Evolutionary conservation across 1,139 yeast genomes (phyloP).

Genomic region (Spencermartinsiella ligniputridi): DNA sequence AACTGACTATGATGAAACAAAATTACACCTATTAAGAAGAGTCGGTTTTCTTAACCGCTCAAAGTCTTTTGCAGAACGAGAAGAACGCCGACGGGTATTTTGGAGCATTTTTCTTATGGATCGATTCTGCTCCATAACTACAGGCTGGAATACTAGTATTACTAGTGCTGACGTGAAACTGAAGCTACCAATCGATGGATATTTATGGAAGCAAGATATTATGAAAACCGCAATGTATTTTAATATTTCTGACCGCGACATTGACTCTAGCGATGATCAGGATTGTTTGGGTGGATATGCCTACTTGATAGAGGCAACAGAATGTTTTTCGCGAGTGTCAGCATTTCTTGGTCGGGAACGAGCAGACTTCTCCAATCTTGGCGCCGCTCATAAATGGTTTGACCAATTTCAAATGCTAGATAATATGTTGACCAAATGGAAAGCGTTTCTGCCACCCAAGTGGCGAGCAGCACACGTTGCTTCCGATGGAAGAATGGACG

Average conservation of each 20-base stretch:
- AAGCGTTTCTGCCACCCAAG: slow-evolving; percentile 17
- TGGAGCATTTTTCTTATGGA: slow-evolving; percentile 24
- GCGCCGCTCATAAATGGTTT: slow-evolving; percentile 15
- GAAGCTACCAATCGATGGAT: slow-evolving; percentile 19
- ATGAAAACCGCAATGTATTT: slow-evolving; percentile 15
- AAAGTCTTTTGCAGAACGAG: slow-evolving; percentile 17
- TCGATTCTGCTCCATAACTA: slow-evolving; percentile 21
- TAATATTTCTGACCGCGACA: slow-evolving; percentile 11
- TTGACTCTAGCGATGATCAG: slow-evolving; percentile 10
- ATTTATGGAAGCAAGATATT: slow-evolving; percentile 11
- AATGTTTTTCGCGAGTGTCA: slow-evolving; percentile 16
- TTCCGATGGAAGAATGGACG: slow-evolving; percentile 18
- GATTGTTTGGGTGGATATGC: slow-evolving; percentile 22
- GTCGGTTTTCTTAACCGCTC: slow-evolving; percentile 13
- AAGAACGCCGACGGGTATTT: slow-evolving; percentile 21
- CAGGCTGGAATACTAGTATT: slow-evolving; percentile 22
- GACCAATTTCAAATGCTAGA: slow-evolving; percentile 15
- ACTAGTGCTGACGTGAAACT: slow-evolving; percentile 15
- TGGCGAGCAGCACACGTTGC: slow-evolving; percentile 15
- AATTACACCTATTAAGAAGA: slow-evolving; percentile 11
- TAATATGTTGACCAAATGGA: slow-evolving; percentile 20
- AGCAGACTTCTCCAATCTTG: slow-evolving; percentile 11
- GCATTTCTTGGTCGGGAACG: slow-evolving; percentile 14
- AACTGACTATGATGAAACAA: slow-evolving; percentile 5
- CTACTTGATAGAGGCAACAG: slow-evolving; percentile 22